These are phyloP conservation scores for Curvularia sp. DNA, from an alignment of 2,329 filamentous ascomycete species.

Conservation along the genomic window DNA sequence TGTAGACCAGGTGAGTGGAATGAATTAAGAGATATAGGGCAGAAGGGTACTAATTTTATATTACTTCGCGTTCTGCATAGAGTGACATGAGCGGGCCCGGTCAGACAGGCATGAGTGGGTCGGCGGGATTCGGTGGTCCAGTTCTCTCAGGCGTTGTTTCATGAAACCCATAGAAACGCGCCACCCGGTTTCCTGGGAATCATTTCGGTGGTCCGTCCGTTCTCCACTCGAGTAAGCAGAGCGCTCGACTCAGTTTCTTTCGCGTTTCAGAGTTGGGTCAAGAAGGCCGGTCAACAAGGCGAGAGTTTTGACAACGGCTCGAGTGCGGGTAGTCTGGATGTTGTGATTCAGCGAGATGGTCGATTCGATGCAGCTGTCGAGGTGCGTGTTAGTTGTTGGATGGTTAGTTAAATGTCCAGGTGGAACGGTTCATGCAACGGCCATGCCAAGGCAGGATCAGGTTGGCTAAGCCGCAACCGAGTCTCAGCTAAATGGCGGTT, in stretches of 20 bases:
- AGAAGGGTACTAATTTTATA: neutral
- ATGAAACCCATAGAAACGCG: neutral
- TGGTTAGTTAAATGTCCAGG: neutral
- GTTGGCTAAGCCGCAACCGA: constrained; percentile 6
- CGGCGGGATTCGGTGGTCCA: neutral
- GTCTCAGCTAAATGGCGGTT: constrained; percentile 10
- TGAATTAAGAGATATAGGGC: neutral
- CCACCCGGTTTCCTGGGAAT: constrained; percentile 1
- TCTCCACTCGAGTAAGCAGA: neutral
- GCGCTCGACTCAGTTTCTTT: neutral
- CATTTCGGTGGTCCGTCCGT: neutral
- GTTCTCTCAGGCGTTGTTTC: neutral
- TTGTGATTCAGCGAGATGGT: neutral
- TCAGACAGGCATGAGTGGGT: neutral
- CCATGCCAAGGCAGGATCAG: neutral
- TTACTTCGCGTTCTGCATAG: neutral
- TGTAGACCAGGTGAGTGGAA: constrained; percentile 12
- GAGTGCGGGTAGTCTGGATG: neutral
- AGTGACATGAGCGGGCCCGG: neutral
- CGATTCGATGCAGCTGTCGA: neutral
- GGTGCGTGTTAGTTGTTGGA: neutral
- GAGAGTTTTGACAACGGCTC: neutral
- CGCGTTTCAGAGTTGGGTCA: neutral
- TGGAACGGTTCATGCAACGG: constrained; percentile 1
- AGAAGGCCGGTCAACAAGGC: neutral